Conservation (phyloP, 768 basidiomycete species). For the Exsudoporus frostii region DNA sequence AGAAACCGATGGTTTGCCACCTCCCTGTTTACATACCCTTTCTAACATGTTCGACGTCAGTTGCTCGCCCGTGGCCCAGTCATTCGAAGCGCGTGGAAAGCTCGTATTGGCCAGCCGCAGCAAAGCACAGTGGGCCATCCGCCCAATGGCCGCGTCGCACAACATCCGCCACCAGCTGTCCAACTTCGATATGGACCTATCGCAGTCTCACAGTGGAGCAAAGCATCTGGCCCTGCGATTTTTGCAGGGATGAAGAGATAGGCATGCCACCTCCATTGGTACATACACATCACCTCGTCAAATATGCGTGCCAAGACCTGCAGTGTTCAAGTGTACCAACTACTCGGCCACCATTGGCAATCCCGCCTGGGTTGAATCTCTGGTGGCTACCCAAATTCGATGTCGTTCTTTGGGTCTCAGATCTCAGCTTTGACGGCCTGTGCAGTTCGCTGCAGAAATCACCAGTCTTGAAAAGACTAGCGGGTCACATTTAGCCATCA, state of each 20-base stretch:
- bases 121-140: slow-evolving; percentile 21
- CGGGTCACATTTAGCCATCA: slow-evolving; percentile 10
- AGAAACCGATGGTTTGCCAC: slow-evolving; percentile 71
- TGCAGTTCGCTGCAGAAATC: not conserved
- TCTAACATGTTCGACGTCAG: slow-evolving; percentile 38
- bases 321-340: slow-evolving; percentile 3
- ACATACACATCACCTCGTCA: not conserved
- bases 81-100: slow-evolving; percentile 76
- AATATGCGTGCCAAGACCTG: slow-evolving; percentile 4
- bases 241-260: slow-evolving; percentile 68
- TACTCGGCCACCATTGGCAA: not conserved
- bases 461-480: slow-evolving; percentile 6
- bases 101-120: slow-evolving; percentile 45
- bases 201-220: slow-evolving; percentile 65
- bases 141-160: slow-evolving; percentile 24
- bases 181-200: slow-evolving; percentile 59
- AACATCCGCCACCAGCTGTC: slow-evolving; percentile 16
- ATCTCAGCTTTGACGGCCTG: slow-evolving; percentile 2
- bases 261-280: slow-evolving; percentile 14
- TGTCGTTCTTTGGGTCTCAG: slow-evolving; percentile 4
- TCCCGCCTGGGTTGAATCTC: not conserved
- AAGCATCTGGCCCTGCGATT: slow-evolving; percentile 61
- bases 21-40: not conserved
- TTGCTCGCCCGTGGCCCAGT: slow-evolving; percentile 60
- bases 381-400: slow-evolving; percentile 5